Conservation (phyloP, 2,329 filamentous ascomycete species). For the Aspergillus latus region DNA sequence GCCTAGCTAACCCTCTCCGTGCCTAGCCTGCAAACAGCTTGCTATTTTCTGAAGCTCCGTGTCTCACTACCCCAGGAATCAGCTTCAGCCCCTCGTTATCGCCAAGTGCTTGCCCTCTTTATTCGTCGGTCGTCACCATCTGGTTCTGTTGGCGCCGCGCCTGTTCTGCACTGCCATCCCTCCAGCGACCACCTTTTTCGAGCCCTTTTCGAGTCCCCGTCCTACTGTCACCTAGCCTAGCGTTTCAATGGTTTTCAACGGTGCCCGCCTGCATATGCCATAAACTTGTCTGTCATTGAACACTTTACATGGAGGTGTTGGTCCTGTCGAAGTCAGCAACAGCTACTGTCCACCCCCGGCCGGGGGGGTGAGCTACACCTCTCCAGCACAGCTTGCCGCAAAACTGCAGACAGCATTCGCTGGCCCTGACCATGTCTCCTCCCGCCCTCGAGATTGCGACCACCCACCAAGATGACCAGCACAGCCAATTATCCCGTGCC, state of each 20-base stretch:
- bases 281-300: conserved; percentile 10
- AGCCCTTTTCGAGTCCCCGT: conserved; percentile 3
- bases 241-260: conserved; percentile 16
- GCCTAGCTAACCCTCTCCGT: conserved; percentile 14
- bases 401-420: conserved; percentile 19
- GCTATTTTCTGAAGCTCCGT: conserved; percentile 1
- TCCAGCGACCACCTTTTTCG: conserved; percentile 8
- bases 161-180: conserved; percentile 9
- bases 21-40: conserved; percentile 11
- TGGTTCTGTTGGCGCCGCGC: conserved; percentile 7
- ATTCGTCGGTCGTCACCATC: conserved; percentile 13
- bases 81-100: conserved; percentile 10
- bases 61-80: conserved; percentile 9
- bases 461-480: conserved; percentile 28
- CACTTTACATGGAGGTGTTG: conserved; percentile 43
- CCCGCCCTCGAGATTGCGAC: conserved; percentile 24
- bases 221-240: background rate
- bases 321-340: conserved; percentile 36
- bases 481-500: conserved; percentile 48
- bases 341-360: conserved; percentile 19
- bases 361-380: conserved; percentile 32
- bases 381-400: conserved; percentile 25
- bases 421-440: conserved; percentile 36
- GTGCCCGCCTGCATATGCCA: conserved; percentile 14
- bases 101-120: conserved; percentile 8